Conservation (phyloP, 2,329 filamentous ascomycete genomes). For the Venturia nashicola region DNA sequence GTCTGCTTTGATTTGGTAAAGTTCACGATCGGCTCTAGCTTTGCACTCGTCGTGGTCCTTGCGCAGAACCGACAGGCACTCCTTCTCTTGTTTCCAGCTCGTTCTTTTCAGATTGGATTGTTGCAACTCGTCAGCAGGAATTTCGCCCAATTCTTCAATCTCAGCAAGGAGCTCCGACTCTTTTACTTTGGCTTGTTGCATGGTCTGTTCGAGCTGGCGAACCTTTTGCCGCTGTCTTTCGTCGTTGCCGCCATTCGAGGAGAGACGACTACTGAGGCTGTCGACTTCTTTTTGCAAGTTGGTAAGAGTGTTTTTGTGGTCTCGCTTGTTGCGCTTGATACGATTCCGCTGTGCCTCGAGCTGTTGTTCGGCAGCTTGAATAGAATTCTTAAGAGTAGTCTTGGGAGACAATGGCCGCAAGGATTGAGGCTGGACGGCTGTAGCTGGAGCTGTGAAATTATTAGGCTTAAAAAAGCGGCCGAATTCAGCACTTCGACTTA, state of each 20-base stretch:
- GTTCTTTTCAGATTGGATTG: conserved; percentile 37
- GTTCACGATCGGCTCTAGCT: conserved; percentile 47
- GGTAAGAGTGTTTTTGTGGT: conserved; percentile 59
- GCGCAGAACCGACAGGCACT: conserved; percentile 37
- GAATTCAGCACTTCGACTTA: conserved; percentile 20
- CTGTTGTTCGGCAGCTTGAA: conserved; percentile 58
- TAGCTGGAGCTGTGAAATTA: conserved; percentile 27
- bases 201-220: conserved; percentile 62
- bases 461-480: conserved; percentile 8
- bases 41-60: conserved; percentile 51
- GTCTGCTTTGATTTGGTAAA: conserved; percentile 52
- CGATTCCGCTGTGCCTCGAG: conserved; percentile 56
- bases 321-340: conserved; percentile 59
- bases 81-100: conserved; percentile 43
- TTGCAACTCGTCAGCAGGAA: conserved; percentile 49
- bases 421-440: conserved; percentile 41
- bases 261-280: conserved; percentile 50
- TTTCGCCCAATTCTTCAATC: conserved; percentile 50
- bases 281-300: conserved; percentile 63
- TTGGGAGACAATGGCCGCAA: conserved; percentile 64
- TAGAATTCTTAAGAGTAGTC: conserved; percentile 65
- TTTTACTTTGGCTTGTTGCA: conserved; percentile 56
- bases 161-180: conserved; percentile 43
- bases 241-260: conserved; percentile 57
- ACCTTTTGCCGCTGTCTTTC: conserved; percentile 66